A percentile compares a stretch with the other conserved stretches of the same genome.
These are phyloP conservation scores for Penicillium sp. DNA, from an alignment of 2,329 filamentous ascomycete species.

Conservation along the genomic window DNA sequence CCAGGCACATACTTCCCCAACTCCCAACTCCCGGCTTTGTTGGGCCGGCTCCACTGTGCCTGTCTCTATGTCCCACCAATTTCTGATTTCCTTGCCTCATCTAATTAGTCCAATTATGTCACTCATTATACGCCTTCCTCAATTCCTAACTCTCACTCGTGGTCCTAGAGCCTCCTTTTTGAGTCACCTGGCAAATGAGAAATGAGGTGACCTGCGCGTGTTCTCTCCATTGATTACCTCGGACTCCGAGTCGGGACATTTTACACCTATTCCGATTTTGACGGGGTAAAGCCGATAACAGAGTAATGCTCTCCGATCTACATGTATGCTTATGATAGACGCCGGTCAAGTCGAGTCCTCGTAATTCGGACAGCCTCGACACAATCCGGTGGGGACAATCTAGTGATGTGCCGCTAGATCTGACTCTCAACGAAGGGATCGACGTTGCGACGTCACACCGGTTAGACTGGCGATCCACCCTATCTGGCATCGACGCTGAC, in stretches of 20 bases:
- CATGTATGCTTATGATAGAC: neutral
- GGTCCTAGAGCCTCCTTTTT: too few species aligned
- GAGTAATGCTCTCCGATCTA: neutral
- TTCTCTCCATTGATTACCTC: neutral
- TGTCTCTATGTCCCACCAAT: neutral
- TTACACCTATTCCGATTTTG: too few species aligned
- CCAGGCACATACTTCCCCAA: constrained; percentile 20
- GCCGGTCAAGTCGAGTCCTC: neutral
- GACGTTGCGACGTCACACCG: neutral
- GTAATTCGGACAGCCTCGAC: neutral
- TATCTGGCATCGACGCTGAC: neutral
- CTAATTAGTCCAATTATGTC: neutral
- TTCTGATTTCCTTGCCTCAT: neutral
- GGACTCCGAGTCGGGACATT: neutral
- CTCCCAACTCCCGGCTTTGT: constrained; percentile 21
- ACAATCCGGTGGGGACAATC: neutral
- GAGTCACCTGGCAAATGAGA: too few species aligned
- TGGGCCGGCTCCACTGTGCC: constrained; percentile 22
- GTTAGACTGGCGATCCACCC: neutral
- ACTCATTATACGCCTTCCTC: neutral
- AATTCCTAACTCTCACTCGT: too few species aligned
- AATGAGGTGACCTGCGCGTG: too few species aligned
- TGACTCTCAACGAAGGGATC: neutral
- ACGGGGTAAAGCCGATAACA: neutral
- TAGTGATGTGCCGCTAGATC: neutral